These are phyloP conservation scores for Elsinoe batatas DNA, from an alignment of 2,329 filamentous ascomycete species.

Conservation along the genomic window DNA sequence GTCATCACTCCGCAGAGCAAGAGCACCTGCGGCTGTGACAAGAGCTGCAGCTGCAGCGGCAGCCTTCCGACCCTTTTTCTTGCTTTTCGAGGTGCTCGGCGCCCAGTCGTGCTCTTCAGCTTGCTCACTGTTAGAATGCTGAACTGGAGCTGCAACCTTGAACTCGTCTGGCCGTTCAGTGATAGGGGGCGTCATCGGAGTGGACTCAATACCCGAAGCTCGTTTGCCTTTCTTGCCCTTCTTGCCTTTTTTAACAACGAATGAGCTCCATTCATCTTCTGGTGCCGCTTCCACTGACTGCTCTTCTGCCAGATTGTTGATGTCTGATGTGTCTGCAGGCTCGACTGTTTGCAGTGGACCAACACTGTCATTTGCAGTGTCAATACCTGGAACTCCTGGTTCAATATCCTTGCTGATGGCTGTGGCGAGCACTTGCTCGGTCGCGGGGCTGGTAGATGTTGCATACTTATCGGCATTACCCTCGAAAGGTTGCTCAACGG, in stretches of 20 bases:
- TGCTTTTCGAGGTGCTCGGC: conserved; percentile 18
- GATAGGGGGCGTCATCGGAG: not conserved
- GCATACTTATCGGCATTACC: not conserved
- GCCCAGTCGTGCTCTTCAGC: conserved; percentile 19
- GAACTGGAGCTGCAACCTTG: too few species aligned
- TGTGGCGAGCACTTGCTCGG: too few species aligned
- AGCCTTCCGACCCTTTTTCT: conserved; percentile 20
- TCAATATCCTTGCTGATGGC: too few species aligned
- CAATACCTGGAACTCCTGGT: too few species aligned
- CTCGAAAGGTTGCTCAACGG: not conserved
- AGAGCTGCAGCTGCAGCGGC: not conserved
- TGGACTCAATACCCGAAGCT: not conserved
- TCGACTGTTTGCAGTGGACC: too few species aligned
- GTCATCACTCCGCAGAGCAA: not conserved
- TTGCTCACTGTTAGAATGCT: conserved; percentile 15
- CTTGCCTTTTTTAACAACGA: conserved; percentile 21
- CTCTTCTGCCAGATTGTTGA: not conserved
- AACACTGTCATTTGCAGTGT: too few species aligned
- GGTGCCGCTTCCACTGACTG: not conserved
- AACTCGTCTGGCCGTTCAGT: too few species aligned
- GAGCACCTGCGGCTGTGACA: not conserved
- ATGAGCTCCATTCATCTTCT: conserved; percentile 7
- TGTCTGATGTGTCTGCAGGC: too few species aligned
- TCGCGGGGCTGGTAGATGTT: too few species aligned
- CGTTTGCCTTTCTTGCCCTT: conserved; percentile 18